Conservation (phyloP, 805 yeast species). For the Maudiozyma saulgeensis region DNA sequence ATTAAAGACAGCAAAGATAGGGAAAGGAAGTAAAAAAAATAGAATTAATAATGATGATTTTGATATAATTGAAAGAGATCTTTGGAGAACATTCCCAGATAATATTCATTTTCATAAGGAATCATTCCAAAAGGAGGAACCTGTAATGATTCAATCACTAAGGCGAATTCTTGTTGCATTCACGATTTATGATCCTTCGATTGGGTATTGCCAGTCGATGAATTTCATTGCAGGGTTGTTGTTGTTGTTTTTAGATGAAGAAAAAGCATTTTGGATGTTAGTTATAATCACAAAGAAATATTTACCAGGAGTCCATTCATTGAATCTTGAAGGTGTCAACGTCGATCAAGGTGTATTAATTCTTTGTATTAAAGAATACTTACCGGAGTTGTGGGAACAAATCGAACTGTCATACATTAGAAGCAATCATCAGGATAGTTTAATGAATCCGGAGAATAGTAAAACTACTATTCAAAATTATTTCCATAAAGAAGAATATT, state of each 20-base stretch:
- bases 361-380: constrained; percentile 71
- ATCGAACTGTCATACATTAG: constrained; percentile 26
- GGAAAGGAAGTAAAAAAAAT: constrained; percentile 5
- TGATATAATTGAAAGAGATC: constrained; percentile 88
- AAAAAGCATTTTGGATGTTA: constrained; percentile 89
- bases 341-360: constrained; percentile 89
- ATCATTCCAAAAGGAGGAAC: constrained; percentile 36
- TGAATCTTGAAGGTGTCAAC: constrained; percentile 85
- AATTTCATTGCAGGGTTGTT: constrained; percentile 86
- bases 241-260: constrained; percentile 80
- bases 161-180: constrained; percentile 78
- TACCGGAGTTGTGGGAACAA: constrained; percentile 71
- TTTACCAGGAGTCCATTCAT: constrained; percentile 84
- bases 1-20: constrained; percentile 39
- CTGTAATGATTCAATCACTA: constrained; percentile 56
- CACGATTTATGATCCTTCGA: constrained; percentile 73
- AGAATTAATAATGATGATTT: constrained; percentile 39
- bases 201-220: constrained; percentile 93
- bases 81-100: constrained; percentile 92
- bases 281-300: constrained; percentile 78
- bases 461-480: neutral
- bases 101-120: constrained; percentile 64
- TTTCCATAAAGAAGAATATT: constrained; percentile 33
- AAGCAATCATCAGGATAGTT: constrained; percentile 2
- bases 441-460: neutral